Evolutionary conservation across 2,329 filamentous ascomycete genomes (phyloP), one percentile per base, ranked within the genome.

Genomic region (Sarocladiaceae sp.): DNA sequence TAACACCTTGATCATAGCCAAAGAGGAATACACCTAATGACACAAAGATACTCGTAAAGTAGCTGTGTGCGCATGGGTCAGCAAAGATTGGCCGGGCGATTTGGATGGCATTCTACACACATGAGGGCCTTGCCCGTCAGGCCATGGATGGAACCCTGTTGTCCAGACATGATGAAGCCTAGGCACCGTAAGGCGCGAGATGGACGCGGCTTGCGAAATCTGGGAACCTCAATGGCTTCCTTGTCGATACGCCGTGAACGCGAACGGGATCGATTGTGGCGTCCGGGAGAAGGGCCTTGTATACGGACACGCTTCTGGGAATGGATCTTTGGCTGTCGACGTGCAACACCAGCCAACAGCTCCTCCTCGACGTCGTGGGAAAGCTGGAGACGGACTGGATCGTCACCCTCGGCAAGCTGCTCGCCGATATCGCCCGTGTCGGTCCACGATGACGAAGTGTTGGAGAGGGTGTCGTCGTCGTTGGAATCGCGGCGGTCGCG

Each of bases 361-460:
- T 83, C 79, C 62, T 78, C 80, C 67, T 89, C 83, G 54, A 87
- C 71, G 60, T 84, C 84, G 60, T 83, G 76, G 64, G 78, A 77
- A 55, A 93, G 77, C 62, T 82, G 85, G 60, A 84, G 81, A 60
- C 82, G 84, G 60, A 96, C 78, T 54, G 90, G 89, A 68, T 96
- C 90, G 71, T 93, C 84, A 64, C 85, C 84, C 75, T 88, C 86
- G 63, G 83, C 88, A 61, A 92, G 79, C 78, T 95, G 93, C 74
- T 97, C 93, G 64, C 90, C 90, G 63, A 97, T 83, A 71, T 97
- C 94, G 65, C 91, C 93, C 40, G 93, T 96, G 70, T 97, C 91
- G 66, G 89, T 92, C 91, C 90, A 97, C 62, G 88, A 83, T 50
- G 47, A 50, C 31, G 47, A 50, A 54, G 86, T 90, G 57, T 75